Conservation (phyloP, 2,329 filamentous ascomycete species). For the Aspergillus ibericus region DNA sequence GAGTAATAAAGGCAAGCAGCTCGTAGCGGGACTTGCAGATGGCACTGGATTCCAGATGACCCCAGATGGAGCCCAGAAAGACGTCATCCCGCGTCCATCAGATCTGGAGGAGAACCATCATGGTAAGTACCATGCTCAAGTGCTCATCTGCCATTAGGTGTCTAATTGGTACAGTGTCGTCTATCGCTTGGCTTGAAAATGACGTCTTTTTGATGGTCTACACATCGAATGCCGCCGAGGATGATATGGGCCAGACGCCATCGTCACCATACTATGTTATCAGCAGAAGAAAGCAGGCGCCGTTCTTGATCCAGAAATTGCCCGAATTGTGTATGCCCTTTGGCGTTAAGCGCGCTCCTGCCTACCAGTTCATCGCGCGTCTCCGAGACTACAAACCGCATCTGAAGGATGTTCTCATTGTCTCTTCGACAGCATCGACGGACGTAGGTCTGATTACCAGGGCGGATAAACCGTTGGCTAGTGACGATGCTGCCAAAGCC, state of each 20-base stretch:
- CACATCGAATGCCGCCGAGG: conserved; percentile 59
- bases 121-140: conserved; percentile 52
- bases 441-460: conserved; percentile 78
- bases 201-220: conserved; percentile 79
- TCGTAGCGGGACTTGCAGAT: conserved; percentile 80
- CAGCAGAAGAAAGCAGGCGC: conserved; percentile 60
- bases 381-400: conserved; percentile 78
- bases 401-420: conserved; percentile 76
- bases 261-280: conserved; percentile 78
- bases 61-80: conserved; percentile 74
- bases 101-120: conserved; percentile 63
- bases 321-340: conserved; percentile 73
- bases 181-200: conserved; percentile 85
- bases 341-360: conserved; percentile 62
- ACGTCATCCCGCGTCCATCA: conserved; percentile 74
- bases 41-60: conserved; percentile 82
- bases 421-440: conserved; percentile 75
- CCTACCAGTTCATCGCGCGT: conserved; percentile 76
- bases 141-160: neutral
- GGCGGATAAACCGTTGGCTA: conserved; percentile 66
- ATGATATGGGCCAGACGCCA: conserved; percentile 54
- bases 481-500: conserved; percentile 58
- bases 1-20: conserved; percentile 90
- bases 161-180: conserved; percentile 59
- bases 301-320: conserved; percentile 73